Base-by-base conservation (phyloP, 2,329 filamentous ascomycete species). In the Sarocladium brachiariae region DNA sequence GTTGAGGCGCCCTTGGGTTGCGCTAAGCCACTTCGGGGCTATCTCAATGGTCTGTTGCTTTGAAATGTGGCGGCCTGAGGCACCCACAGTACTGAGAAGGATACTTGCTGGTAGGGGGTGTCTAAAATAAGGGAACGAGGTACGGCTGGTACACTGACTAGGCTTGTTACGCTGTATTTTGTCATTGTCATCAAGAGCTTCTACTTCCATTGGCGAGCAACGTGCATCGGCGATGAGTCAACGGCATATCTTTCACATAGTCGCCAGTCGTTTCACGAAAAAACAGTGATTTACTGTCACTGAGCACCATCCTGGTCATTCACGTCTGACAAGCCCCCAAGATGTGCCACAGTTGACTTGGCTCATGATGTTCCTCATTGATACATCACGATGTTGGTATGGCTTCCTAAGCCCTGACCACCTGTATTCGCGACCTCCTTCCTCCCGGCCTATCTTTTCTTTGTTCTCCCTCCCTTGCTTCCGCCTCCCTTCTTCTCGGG, bases 401-500 rank as follows among this genome's bases (percentile, higher is more conserved):
- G n/a, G n/a, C n/a, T n/a, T n/a, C n/a, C n/a, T n/a, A n/a, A n/a
- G n/a, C n/a, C n/a, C n/a, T n/a, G n/a, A n/a, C n/a, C n/a, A n/a
- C 16, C 23, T 39, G 21, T 43, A n/a, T 43, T 43, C 8, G 27
- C 39, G n/a, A 49, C 4, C 14, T 35, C 3, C 31, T 39, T 50
- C 38, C 38, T 43, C 52, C 16, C 30, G 14, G 54, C 19, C 49
- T 57, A 66, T 53, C 61, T 72, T 56, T 71, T 76, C 57, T 66
- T 73, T 14, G 65, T 66, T 55, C 71, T 69, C 2, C 68, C 63
- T 16, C 66, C 66, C 59, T 60, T 70, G 46, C 57, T 57, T 49
- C 58, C 53, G 21, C 54, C 55, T 33, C 63, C 57, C 62, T 72
- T 79, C 65, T 70, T 76, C 50, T 71, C 65, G 8, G 56, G 19